Evolutionary conservation across 768 basidiomycete species (phyloP), one percentile per base, ranked within the genome.

Genomic region (Mycena maculata): DNA sequence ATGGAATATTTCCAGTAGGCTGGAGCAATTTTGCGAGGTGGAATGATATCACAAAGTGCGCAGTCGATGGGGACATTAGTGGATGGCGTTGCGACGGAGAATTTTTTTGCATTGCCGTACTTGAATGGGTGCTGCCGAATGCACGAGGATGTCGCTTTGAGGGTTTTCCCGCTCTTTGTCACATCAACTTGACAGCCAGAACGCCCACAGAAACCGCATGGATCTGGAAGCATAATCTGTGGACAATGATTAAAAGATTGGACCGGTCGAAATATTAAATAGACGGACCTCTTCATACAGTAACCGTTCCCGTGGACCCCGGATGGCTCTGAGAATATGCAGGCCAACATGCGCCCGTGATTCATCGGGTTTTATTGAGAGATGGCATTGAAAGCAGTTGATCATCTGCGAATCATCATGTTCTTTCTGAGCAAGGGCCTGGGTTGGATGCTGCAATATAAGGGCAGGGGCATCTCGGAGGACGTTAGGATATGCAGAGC

Each of bases 1-100:
- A 52, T 61, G 18, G 48, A 61, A n/a, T 53, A 61, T 20, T 61
- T 61, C 60, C 60, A 61, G 49, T 41, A 52, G 1, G 30, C 36
- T 12, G 60, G 38, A 22, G 15, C 38, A 11, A 28, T 33, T 61
- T 61, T 52, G 0, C 60, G 48, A 4, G 60, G 60, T 15, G 60
- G 28, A n/a, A 53, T 10, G 11, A 53, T 36, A 20, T n/a, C n/a
- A 33, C 49, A 61, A 3, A 61, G 33, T 5, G 1, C 30, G n/a
- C 60, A 61, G 15, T 15, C 1, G 8, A 61, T 22, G 1, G 60
- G 60, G 9, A 61, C 60, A 61, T 61, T 61, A 1, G 60, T 61
- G 1, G 20, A 61, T 12, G 60, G 49, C 10, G 60, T 61, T 7
- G 49, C 30, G 16, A 28, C 33, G 13, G 58, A 36, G 12, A 25